Conservation (phyloP, 164 flowering plant genomes). For the Dillenia suffruticosa region DNA sequence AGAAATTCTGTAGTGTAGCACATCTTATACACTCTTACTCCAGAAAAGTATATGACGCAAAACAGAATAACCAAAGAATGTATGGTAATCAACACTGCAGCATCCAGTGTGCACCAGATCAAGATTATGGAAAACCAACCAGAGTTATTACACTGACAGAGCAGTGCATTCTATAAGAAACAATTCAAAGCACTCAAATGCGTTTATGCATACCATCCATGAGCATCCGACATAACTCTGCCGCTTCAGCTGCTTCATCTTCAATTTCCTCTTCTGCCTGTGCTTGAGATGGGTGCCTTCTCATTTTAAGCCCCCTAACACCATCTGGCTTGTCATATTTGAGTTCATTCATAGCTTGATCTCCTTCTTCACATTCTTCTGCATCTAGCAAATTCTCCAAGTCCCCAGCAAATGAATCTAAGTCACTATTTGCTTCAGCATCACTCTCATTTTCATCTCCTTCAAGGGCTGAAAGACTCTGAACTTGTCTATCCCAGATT, state of each 20-base stretch:
- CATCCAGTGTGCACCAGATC: too few relatives aligned
- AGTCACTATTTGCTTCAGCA: slow-evolving; percentile 89
- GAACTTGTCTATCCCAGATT: slow-evolving; percentile 93
- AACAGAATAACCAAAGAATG: too few relatives aligned
- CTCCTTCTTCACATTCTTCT: slow-evolving; percentile 84
- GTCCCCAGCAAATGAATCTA: slow-evolving; percentile 99
- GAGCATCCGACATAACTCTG: slow-evolving; percentile 87
- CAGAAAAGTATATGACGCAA: too few relatives aligned
- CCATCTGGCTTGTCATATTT: slow-evolving; percentile 62
- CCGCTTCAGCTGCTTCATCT: slow-evolving; percentile 98
- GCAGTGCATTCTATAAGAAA: too few relatives aligned
- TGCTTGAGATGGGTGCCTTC: slow-evolving; percentile 65
- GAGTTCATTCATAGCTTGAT: slow-evolving; percentile 44
- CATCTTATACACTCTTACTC: too few relatives aligned
- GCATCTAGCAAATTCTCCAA: slow-evolving; percentile 96
- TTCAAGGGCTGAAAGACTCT: slow-evolving; percentile 69
- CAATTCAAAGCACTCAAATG: too few relatives aligned
- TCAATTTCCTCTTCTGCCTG: slow-evolving; percentile 90
- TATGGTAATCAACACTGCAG: too few relatives aligned
- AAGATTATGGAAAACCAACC: too few relatives aligned
- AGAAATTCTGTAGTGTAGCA: too few relatives aligned
- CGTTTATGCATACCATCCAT: slow-evolving; percentile 71
- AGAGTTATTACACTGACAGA: too few relatives aligned
- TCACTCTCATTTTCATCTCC: slow-evolving; percentile 88
- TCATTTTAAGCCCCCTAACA: slow-evolving; percentile 85